Evolutionary conservation across 2,329 filamentous ascomycete genomes (phyloP), one percentile per base, ranked within the genome.

Genomic region (Hypoxylon sp.): DNA sequence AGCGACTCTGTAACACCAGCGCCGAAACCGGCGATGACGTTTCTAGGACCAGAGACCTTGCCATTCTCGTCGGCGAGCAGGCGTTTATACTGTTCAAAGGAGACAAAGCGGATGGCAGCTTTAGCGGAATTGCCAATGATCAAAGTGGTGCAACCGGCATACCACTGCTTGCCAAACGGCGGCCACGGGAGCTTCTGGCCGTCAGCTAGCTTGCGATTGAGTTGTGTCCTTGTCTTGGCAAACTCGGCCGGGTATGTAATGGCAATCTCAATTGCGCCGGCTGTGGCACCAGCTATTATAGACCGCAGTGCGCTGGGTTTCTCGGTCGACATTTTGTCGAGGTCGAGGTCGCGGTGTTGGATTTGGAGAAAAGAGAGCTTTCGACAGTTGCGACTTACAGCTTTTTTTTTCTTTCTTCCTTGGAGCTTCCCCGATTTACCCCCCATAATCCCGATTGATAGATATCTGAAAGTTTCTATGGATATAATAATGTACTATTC

Each of bases 121-220:
- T 99, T 99, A 79, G 96, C 87, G 58, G 94, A 97, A 83, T 99
- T 99, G 68, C 96, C 96, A 73, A 98, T 94, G 66, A 99, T 97
- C 78, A 98, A 83, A 29, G 96, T 98, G 51, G 96, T 98, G 83
- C 96, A 99, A 39, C 96, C 96, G 11, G 96, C 95, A 81, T 99
- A 99, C 96, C 96, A 99, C 81, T 97, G 94, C 74, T 83, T 85
- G 53, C 96, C 96, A 77, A 98, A 98, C 10, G 93, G 93, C 47
- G 96, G 96, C 92, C 94, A 98, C 58, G 95, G 94, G 31, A 98
- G 87, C 84, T 97, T 98, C 84, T 97, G 86, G 51, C 91, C 91
- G 61, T 92, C 90, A 53, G 92, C 86, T 76, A 98, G 85, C 74
- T 91, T 89, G 73, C 91, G 90, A 81, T 99, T 99, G 77, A 99